These are phyloP conservation scores for Naganishia liquefaciens DNA, from an alignment of 1,284 basidiomycete species.

Conservation along the genomic window DNA sequence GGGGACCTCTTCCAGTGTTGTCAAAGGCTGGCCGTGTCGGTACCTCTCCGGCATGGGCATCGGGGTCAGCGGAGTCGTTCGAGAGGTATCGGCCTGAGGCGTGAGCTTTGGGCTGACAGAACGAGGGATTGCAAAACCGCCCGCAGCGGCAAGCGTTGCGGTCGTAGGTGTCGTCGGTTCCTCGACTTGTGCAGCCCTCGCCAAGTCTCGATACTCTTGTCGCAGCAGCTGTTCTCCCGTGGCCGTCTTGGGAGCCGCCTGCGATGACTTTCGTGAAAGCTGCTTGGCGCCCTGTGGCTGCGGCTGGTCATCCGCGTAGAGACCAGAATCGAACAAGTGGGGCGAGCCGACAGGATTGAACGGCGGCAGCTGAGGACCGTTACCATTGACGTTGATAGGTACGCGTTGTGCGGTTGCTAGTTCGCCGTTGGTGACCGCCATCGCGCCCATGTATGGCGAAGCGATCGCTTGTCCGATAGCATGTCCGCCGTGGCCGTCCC, in stretches of 20 bases:
- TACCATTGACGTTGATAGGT: conserved; percentile 13
- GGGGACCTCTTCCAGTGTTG: conserved; percentile 46
- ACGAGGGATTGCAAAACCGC: neutral
- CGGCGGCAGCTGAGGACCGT: conserved; percentile 22
- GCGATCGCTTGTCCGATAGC: conserved; percentile 3
- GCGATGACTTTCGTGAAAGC: conserved; percentile 22
- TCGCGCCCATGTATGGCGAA: conserved; percentile 15
- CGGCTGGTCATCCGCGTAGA: conserved; percentile 22
- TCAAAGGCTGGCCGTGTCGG: conserved; percentile 50
- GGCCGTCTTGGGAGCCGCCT: conserved; percentile 9
- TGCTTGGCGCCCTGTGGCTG: neutral
- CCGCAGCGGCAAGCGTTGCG: conserved; percentile 20
- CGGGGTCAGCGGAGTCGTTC: neutral
- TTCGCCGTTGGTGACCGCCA: conserved; percentile 12
- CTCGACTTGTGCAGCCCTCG: conserved; percentile 42
- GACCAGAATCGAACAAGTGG: conserved; percentile 2
- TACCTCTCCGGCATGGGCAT: conserved; percentile 40
- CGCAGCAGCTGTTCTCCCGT: conserved; percentile 34
- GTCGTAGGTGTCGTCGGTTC: conserved; percentile 44
- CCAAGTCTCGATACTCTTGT: conserved; percentile 48
- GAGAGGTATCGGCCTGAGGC: neutral
- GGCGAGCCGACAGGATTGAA: conserved; percentile 9
- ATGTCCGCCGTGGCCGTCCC: conserved; percentile 11
- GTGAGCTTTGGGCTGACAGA: neutral
- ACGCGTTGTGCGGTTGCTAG: conserved; percentile 7